Percentiles rank a stretch among this genome's conserved stretches.
Evolutionary conservation across 2,329 filamentous ascomycete genomes (phyloP).

Genomic region (Cercospora citrullina): DNA sequence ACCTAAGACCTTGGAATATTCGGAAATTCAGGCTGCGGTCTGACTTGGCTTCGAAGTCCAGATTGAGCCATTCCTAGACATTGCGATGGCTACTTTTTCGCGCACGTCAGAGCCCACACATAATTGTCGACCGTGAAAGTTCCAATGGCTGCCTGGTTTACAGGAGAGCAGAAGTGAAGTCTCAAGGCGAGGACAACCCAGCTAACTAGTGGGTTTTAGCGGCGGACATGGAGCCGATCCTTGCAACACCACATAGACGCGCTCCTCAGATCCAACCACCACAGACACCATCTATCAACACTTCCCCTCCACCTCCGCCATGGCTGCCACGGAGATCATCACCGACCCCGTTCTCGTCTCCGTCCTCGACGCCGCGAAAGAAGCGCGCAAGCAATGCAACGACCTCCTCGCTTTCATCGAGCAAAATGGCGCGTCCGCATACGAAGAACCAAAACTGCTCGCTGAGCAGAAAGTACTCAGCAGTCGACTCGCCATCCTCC

Average conservation of each 20-base stretch:
- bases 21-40: neutral
- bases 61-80: neutral
- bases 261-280: neutral
- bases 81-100: too few relatives aligned
- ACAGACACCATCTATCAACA: neutral
- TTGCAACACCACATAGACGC: neutral
- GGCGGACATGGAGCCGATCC: slow-evolving; percentile 1
- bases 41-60: neutral
- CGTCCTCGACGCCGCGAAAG: slow-evolving; percentile 70
- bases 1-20: too few relatives aligned
- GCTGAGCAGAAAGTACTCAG: slow-evolving; percentile 70
- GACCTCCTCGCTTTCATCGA: slow-evolving; percentile 58
- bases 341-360: slow-evolving; percentile 65
- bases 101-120: too few relatives aligned
- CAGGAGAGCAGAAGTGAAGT: neutral
- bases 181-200: neutral
- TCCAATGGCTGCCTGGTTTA: neutral
- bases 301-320: neutral
- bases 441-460: slow-evolving; percentile 43
- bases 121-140: too few relatives aligned
- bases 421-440: slow-evolving; percentile 43
- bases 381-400: slow-evolving; percentile 71
- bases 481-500: slow-evolving; percentile 75
- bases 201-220: neutral
- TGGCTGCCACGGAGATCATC: slow-evolving; percentile 44